Base-by-base conservation (phyloP, 805 yeast genomes). In the Yamadazyma sp. region DNA sequence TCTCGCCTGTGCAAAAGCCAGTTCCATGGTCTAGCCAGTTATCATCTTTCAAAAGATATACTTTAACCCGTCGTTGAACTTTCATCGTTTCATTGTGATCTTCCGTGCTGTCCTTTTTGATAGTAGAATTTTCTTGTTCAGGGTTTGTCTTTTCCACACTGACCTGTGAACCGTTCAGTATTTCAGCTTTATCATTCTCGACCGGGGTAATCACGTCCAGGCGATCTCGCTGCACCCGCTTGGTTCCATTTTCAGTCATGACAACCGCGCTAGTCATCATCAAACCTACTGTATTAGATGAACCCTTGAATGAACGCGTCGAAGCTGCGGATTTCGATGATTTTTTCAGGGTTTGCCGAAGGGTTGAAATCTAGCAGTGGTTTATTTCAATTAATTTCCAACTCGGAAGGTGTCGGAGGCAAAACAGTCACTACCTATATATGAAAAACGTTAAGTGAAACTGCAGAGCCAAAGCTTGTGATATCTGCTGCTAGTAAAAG, bases 11-110 rank as follows among this genome's bases (percentile, higher is more conserved):
- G 53, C 96, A 88, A 55, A 77, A 83, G 0, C 99, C 98, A 0
- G 97, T 89, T 13, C 97, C 98, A 32, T 83, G 77, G 54, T 91
- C 98, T 26, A 78, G 68, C 99, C 99, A 91, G 49, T 78, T 82
- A 33, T 83, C 90, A 19, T 84, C 83, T 26, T 78, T 80, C 21
- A 93, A 67, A 11, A 85, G 71, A 55, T 91, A 93, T n/a, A 93
- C 91, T 55, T 90, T 91, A 34, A 91, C 99, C 46, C 97, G 68
- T 54, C 89, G 77, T 9, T 89, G 85, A 3, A 57, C 52, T 18
- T 42, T 44, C n/a, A 36, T 38, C 4, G 33, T 11, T 15, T 14
- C 29, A 16, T n/a, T n/a, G n/a, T n/a, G n/a, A n/a, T n/a, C n/a
- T n/a, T n/a, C n/a, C n/a, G n/a, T n/a, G n/a, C n/a, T n/a, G n/a